phyloP scores from a whole-genome alignment of 2,329 filamentous ascomycete species.

The Bretziella fagacearum region DNA sequence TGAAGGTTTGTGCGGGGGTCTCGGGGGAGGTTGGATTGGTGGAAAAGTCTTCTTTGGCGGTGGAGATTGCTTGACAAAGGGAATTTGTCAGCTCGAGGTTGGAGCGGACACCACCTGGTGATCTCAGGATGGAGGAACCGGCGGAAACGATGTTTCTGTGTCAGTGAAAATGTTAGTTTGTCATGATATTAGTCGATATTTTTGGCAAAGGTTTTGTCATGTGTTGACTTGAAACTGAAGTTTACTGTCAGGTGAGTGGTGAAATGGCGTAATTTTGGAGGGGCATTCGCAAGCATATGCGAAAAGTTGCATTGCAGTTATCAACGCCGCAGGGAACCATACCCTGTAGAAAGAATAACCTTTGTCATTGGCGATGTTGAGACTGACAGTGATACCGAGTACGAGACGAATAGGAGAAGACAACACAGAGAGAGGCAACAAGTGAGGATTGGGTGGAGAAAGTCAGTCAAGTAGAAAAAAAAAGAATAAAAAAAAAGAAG shows the following conservation, averaged over 20 bases:
- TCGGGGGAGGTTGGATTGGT: background rate
- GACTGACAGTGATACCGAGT: background rate
- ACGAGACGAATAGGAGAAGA: background rate
- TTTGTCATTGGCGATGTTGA: background rate
- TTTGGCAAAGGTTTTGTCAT: background rate
- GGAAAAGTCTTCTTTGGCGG: conserved; percentile 47
- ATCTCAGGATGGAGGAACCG: conserved; percentile 69
- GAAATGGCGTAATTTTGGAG: background rate
- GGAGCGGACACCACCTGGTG: conserved; percentile 60
- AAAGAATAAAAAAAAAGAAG: background rate
- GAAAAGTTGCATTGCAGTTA: background rate
- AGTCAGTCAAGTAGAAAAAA: too few species aligned
- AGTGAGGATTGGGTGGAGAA: too few species aligned
- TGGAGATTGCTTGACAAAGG: conserved; percentile 65
- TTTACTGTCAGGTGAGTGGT: background rate
- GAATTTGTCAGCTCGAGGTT: conserved; percentile 87
- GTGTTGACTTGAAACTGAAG: background rate
- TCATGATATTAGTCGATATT: background rate
- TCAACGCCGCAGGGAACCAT: background rate
- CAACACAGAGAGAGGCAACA: too few species aligned
- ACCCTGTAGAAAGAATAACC: background rate
- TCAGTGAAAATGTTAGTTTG: background rate
- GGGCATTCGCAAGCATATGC: background rate
- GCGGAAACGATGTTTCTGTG: conserved; percentile 60
- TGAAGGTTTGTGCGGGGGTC: conserved; percentile 19